Base-by-base conservation (phyloP, 2,329 filamentous ascomycete species). In the Cladosporium sphaerospermum region DNA sequence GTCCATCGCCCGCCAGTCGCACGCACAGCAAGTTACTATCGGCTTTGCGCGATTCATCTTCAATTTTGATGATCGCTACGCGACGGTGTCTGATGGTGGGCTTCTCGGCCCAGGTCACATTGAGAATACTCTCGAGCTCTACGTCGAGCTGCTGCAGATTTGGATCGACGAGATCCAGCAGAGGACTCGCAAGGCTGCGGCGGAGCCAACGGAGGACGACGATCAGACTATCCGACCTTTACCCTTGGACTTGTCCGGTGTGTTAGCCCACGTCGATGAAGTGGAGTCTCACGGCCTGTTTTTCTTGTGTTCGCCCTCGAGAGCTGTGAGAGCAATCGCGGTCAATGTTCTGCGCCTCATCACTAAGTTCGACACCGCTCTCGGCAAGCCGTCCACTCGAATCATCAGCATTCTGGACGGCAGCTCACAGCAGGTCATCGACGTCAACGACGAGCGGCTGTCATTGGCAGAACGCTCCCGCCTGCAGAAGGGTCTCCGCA, bases 21-120 rank as follows among this genome's bases (percentile, higher is more conserved):
- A 96, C 70, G 91, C 93, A 0, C 90, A 99, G 61, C 88, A 93
- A 68, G 93, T 99, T 3, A 96, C 91, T 0, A 96, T 95, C 71
- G 92, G 93, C 0, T 99, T 99, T 71, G 89, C 93, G 36, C 81
- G 91, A 23, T 99, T 97, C 71, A 99, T 99, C 50, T 99, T 99
- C 74, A 96, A 93, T 61, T 99, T 97, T 67, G 95, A 99, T 68
- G 91, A 95, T 60, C 84, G 91, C 19, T 99, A 99, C 69, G 89
- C 92, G 1, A 97, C 93, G 32, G 96, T 97, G 84, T 96, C 91
- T 9, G 93, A 99, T 64, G 93, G 95, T 32, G 93, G 93, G 2
- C 93, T 99, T 85, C 82, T 99, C 19, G 93, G 92, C 0, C 85
- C 89, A 33, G 88, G 86, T 4, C 93, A 99, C 64, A 96, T 99